Evolutionary conservation across 805 yeast species (phyloP), one percentile per base, ranked within the genome.

Genomic region (Wickerhamomyces tratensis): DNA sequence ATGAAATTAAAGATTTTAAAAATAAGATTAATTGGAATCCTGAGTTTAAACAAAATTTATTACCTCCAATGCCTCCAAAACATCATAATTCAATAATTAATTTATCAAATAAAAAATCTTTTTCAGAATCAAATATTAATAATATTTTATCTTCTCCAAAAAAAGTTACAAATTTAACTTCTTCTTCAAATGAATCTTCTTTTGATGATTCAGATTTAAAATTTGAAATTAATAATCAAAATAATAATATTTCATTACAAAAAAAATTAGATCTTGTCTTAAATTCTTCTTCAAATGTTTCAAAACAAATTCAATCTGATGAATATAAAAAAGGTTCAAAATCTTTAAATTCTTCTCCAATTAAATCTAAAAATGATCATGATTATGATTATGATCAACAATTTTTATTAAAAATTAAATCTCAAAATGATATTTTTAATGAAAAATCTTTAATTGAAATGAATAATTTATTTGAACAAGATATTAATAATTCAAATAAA

Each of bases 181-280:
- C 53, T 2, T 56, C 53, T 5, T 49, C 55, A 29, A 62, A 58
- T 39, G 58, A 53, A 15, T 14, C 15, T 11, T 15, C 40, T 15
- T 39, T 50, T 35, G 25, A 12, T 26, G 13, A n/a, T 14, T 4
- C 37, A 25, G 33, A 45, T 2, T 43, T 59, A 14, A 57, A 51
- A 8, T 58, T 57, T 15, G 59, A 62, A 1, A 38, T 63, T 6
- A 39, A 43, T 13, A 43, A 45, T 13, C 47, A 46, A 43, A 51
- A 36, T 3, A 20, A 20, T 20, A 20, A 20, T 46, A 62, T 53
- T 54, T 61, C 59, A 39, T 54, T 73, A 35, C 68, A 68, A 46
- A 71, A 73, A 46, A 71, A 68, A 50, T 57, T 74, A 43, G 71
- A 69, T 43, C 59, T 72, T 3, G 69, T 65, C 37, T 56, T 73